phyloP scores from a whole-genome alignment of 768 basidiomycete species.

The Rhizopogon rudus region DNA sequence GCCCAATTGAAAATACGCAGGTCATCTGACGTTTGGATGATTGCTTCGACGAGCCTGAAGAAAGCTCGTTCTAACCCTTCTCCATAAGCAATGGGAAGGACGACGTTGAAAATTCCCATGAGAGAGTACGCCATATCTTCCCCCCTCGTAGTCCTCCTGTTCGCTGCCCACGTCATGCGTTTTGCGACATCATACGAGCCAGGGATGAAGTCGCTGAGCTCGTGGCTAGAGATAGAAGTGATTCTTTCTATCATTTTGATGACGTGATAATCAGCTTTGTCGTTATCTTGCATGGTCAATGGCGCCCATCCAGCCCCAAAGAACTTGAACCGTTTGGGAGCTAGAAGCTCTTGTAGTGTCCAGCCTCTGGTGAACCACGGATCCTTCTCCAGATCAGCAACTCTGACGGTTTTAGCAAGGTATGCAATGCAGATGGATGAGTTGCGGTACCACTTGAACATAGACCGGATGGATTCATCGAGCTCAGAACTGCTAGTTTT shows the following conservation, averaged over 20 bases:
- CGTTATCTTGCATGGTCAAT: background rate
- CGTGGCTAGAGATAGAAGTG: background rate
- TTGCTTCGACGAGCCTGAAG: slow-evolving; percentile 3
- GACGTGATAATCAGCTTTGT: background rate
- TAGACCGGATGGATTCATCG: slow-evolving; percentile 9
- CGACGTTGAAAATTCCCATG: slow-evolving; percentile 9
- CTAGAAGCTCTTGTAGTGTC: slow-evolving; percentile 5
- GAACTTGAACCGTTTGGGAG: slow-evolving; percentile 9
- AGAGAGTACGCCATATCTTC: slow-evolving; percentile 13
- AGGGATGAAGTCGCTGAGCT: background rate
- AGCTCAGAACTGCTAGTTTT: slow-evolving; percentile 11
- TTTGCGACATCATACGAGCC: background rate
- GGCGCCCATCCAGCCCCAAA: slow-evolving; percentile 5
- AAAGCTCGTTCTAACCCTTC: slow-evolving; percentile 8
- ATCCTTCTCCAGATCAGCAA: slow-evolving; percentile 1
- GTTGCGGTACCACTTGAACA: slow-evolving; percentile 13
- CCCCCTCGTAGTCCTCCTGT: slow-evolving; percentile 9
- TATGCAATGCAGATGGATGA: slow-evolving; percentile 9
- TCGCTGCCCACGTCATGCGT: slow-evolving; percentile 8
- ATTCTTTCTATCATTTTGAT: background rate
- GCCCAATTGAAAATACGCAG: slow-evolving; percentile 4
- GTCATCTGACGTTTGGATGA: background rate
- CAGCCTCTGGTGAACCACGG: slow-evolving; percentile 11
- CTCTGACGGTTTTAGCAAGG: background rate
- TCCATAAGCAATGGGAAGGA: slow-evolving; percentile 10